Evolutionary conservation across 2,329 filamentous ascomycete genomes (phyloP).

Genomic region (Chaetomium globosum): DNA sequence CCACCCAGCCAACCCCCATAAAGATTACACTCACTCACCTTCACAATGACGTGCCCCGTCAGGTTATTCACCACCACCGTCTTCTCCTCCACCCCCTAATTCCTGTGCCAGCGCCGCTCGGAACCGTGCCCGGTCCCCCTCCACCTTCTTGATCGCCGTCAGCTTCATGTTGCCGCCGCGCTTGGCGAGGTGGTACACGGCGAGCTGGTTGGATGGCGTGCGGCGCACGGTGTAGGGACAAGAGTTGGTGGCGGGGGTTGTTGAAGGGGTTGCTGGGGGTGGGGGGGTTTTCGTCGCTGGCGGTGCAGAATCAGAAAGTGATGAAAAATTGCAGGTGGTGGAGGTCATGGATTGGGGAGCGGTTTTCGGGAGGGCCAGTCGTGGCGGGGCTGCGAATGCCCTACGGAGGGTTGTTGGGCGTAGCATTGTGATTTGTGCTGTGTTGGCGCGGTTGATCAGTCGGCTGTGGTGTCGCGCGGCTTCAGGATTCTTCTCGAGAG

Average conservation of each 20-base stretch:
- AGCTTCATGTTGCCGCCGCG: constrained; percentile 74
- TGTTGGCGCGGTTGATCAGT: background rate
- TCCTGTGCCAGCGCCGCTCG: constrained; percentile 63
- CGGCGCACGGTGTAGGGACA: constrained; percentile 68
- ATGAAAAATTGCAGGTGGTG: constrained; percentile 13
- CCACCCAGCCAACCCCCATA: too few relatives aligned
- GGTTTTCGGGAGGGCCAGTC: constrained; percentile 9
- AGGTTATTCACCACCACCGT: constrained; percentile 59
- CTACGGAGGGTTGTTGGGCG: constrained; percentile 27
- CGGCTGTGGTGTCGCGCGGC: constrained; percentile 5
- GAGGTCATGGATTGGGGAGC: background rate
- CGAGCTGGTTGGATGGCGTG: constrained; percentile 69
- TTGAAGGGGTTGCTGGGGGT: background rate
- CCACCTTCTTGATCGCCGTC: constrained; percentile 76
- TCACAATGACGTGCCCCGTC: constrained; percentile 75
- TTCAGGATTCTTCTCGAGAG: constrained; percentile 20
- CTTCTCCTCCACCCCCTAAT: constrained; percentile 59
- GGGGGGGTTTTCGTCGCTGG: constrained; percentile 1
- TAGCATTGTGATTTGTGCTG: constrained; percentile 24
- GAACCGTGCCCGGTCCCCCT: constrained; percentile 69
- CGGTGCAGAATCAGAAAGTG: background rate
- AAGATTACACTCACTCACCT: constrained; percentile 51
- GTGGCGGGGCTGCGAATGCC: constrained; percentile 21
- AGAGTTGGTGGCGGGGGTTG: background rate
- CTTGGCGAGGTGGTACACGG: constrained; percentile 75